A percentile compares a stretch with the other conserved stretches of the same genome.
These are phyloP conservation scores for Berberis vulgaris DNA, from an alignment of 164 flowering plant genomes.

Conservation along the genomic window DNA sequence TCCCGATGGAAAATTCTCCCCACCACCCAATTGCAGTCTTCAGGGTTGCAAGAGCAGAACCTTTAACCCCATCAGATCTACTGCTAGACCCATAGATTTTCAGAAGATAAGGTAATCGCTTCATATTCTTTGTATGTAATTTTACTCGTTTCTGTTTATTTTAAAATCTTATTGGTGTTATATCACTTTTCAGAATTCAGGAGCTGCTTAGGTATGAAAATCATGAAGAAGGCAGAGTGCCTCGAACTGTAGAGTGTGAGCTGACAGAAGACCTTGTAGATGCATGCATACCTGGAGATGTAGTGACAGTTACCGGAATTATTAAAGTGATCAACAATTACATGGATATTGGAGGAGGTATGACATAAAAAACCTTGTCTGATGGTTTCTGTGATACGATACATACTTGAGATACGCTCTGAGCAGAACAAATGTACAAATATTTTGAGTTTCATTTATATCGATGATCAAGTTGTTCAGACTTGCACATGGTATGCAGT, in stretches of 20 bases:
- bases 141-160: background rate
- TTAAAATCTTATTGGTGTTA: constrained; percentile 2
- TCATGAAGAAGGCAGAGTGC: constrained; percentile 95
- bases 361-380: background rate
- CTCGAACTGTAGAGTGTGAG: constrained; percentile 96
- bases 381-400: background rate
- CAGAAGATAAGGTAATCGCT: constrained; percentile 79
- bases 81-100: constrained; percentile 74
- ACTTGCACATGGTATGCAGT: no score
- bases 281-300: constrained; percentile 96
- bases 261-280: constrained; percentile 92
- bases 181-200: constrained; percentile 47
- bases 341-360: constrained; percentile 99
- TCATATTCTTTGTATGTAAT: background rate
- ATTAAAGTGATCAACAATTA: constrained; percentile 85
- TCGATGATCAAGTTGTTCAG: no score
- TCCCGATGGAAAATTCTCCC: constrained; percentile 93
- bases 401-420: background rate
- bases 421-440: no score
- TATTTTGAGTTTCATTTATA: no score
- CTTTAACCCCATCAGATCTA: constrained; percentile 64
- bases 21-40: constrained; percentile 51
- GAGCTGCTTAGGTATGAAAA: constrained; percentile 70
- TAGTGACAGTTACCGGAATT: constrained; percentile 89
- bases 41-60: constrained; percentile 79